These are phyloP conservation scores for Phytopythium kandeliae DNA, from an alignment of 352 stramenopile genomes.

Conservation along the genomic window DNA sequence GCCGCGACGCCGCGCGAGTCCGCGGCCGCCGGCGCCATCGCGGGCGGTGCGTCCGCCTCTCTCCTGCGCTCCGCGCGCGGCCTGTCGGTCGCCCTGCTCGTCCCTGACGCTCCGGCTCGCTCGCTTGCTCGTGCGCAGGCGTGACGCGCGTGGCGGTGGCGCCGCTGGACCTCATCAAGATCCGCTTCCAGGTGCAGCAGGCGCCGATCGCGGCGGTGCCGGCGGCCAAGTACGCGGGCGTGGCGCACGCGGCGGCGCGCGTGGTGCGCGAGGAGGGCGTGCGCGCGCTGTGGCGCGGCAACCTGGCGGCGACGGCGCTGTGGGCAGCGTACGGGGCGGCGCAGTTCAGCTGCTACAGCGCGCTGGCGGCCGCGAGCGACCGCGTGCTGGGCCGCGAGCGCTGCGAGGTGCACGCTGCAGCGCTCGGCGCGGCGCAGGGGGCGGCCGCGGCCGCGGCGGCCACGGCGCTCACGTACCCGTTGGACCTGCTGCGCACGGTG, in stretches of 20 bases:
- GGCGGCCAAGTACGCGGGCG: constrained; percentile 39
- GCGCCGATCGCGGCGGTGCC: constrained; percentile 24
- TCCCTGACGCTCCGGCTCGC: too few relatives aligned
- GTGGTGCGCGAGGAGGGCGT: constrained; percentile 80
- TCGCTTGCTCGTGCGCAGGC: too few relatives aligned
- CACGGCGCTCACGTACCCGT: constrained; percentile 90
- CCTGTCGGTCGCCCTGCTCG: too few relatives aligned
- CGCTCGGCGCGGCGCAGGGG: constrained; percentile 75
- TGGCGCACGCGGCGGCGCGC: constrained; percentile 51
- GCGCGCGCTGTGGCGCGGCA: constrained; percentile 79
- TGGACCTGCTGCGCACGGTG: constrained; percentile 93
- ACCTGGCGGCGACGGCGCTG: constrained; percentile 65
- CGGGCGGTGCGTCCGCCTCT: constrained; percentile 48
- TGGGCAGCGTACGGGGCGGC: constrained; percentile 82
- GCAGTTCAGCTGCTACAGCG: constrained; percentile 69
- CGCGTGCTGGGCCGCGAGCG: constrained; percentile 18
- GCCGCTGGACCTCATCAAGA: constrained; percentile 80
- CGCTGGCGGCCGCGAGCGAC: constrained; percentile 16
- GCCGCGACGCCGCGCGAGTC: constrained; percentile 39
- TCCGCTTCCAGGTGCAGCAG: constrained; percentile 77
- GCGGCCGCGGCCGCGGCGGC: constrained; percentile 83
- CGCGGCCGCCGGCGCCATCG: constrained; percentile 50
- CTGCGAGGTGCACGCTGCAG: constrained; percentile 11
- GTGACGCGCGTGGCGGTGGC: constrained; percentile 62
- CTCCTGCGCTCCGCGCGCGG: too few relatives aligned